Evolutionary conservation across 768 basidiomycete genomes (phyloP).

Genomic region (Paxillus rubicundulus): DNA sequence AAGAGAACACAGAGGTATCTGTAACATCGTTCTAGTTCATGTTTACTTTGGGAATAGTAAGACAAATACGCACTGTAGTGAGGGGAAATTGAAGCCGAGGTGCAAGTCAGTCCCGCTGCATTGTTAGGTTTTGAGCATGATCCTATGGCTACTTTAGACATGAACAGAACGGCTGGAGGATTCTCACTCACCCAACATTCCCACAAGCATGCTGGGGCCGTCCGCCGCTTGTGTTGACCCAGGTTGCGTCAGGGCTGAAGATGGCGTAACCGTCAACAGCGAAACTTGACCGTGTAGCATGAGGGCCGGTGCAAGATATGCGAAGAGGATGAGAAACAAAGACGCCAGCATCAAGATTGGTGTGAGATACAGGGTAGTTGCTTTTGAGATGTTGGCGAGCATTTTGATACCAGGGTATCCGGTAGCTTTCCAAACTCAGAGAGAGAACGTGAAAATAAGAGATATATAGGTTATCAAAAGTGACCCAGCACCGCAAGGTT

Average conservation of each 20-base stretch:
- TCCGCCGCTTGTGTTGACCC: constrained; percentile 41
- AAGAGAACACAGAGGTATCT: constrained; percentile 68
- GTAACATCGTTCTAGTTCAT: neutral
- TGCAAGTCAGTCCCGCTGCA: constrained; percentile 53
- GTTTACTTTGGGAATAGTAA: neutral
- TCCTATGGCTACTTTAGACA: constrained; percentile 39
- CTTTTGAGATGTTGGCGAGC: constrained; percentile 71
- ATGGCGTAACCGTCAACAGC: constrained; percentile 62
- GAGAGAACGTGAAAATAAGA: constrained; percentile 6
- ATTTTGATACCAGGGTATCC: constrained; percentile 36
- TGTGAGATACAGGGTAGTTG: constrained; percentile 63
- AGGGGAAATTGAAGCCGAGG: constrained; percentile 51
- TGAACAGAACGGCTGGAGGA: neutral
- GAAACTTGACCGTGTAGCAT: constrained; percentile 62
- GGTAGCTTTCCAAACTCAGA: neutral
- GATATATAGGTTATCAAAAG: constrained; percentile 8
- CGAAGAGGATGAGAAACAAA: constrained; percentile 61
- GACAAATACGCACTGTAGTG: constrained; percentile 50
- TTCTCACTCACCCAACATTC: constrained; percentile 53
- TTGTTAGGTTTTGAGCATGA: constrained; percentile 61
- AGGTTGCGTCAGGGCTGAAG: constrained; percentile 39
- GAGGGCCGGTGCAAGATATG: constrained; percentile 63
- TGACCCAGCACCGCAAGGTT: constrained; percentile 21
- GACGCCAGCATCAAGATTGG: constrained; percentile 66
- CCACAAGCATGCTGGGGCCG: constrained; percentile 68